phyloP scores from a whole-genome alignment of 768 basidiomycete genomes.

The Tylopilus plumbeoviolaceoides region DNA sequence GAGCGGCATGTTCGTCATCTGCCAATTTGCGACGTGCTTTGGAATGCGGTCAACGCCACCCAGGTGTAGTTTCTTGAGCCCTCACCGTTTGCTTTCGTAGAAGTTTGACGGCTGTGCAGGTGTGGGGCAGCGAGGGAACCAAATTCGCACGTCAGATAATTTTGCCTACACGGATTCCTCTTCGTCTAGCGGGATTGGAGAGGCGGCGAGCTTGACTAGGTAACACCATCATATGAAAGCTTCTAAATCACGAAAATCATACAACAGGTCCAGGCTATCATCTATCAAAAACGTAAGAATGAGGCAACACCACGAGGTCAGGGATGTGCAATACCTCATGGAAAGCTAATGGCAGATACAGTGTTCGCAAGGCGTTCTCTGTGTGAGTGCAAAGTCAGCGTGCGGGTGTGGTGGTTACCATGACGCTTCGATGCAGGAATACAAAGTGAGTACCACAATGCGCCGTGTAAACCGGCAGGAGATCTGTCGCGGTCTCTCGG shows the following conservation, averaged over 20 bases:
- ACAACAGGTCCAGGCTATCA: neutral
- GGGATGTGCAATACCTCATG: neutral
- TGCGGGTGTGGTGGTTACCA: slow-evolving; percentile 8
- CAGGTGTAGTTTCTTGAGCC: neutral
- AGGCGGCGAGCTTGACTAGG: slow-evolving; percentile 1
- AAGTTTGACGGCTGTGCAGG: slow-evolving; percentile 10
- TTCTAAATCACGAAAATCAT: neutral
- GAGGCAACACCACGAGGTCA: neutral
- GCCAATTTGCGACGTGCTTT: neutral
- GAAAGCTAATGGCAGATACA: neutral
- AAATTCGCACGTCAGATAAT: slow-evolving; percentile 10
- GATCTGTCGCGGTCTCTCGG: neutral
- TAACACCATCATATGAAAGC: neutral
- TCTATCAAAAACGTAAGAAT: slow-evolving; percentile 6
- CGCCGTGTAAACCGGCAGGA: neutral
- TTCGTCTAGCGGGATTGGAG: neutral
- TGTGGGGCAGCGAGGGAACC: slow-evolving; percentile 16
- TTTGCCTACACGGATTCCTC: neutral
- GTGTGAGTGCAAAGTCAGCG: neutral
- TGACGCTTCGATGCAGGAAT: slow-evolving; percentile 3
- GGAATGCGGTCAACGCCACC: neutral
- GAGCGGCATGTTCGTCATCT: slow-evolving; percentile 6
- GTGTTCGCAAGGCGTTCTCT: neutral
- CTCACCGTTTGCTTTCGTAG: neutral
- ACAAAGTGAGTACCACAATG: neutral